Conservation (phyloP, 495 filamentous ascomycete genomes). For the Lasiosphaeria hispida region DNA sequence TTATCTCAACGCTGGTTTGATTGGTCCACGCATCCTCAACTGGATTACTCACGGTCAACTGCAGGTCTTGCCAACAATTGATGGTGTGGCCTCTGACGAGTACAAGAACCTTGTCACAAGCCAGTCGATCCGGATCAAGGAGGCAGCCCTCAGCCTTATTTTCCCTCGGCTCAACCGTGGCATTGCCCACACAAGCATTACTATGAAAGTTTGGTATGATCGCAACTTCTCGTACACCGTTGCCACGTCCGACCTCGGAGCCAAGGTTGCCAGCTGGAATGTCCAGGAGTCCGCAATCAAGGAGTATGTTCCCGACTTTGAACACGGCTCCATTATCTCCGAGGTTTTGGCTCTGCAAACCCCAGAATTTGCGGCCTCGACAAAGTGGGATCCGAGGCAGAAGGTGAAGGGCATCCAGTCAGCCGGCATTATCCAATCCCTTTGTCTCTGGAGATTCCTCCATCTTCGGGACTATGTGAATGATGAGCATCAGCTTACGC, state of each 20-base stretch:
- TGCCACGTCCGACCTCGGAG: constrained; percentile 56
- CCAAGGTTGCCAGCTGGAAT: constrained; percentile 69
- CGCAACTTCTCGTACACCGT: constrained; percentile 61
- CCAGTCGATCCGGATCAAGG: constrained; percentile 68
- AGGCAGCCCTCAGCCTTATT: constrained; percentile 70
- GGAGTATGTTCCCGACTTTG: constrained; percentile 45
- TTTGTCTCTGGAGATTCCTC: constrained; percentile 82
- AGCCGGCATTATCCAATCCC: constrained; percentile 70
- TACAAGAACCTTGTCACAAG: constrained; percentile 75
- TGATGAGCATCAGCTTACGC: constrained; percentile 73
- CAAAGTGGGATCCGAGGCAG: constrained; percentile 50
- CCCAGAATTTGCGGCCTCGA: constrained; percentile 62
- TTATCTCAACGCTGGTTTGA: constrained; percentile 80
- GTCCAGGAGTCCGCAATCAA: constrained; percentile 56
- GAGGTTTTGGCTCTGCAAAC: constrained; percentile 60
- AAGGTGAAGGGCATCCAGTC: constrained; percentile 47
- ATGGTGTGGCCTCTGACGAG: constrained; percentile 73
- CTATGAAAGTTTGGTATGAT: constrained; percentile 82
- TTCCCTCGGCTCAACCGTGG: constrained; percentile 76
- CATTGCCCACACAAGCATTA: constrained; percentile 72
- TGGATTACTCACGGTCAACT: constrained; percentile 77
- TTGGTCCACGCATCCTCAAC: constrained; percentile 75
- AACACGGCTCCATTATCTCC: constrained; percentile 53
- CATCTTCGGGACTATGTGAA: constrained; percentile 85
- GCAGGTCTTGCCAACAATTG: constrained; percentile 71